Base-by-base conservation (phyloP, 2,329 filamentous ascomycete genomes). In the Calonectria multiphialidica region DNA sequence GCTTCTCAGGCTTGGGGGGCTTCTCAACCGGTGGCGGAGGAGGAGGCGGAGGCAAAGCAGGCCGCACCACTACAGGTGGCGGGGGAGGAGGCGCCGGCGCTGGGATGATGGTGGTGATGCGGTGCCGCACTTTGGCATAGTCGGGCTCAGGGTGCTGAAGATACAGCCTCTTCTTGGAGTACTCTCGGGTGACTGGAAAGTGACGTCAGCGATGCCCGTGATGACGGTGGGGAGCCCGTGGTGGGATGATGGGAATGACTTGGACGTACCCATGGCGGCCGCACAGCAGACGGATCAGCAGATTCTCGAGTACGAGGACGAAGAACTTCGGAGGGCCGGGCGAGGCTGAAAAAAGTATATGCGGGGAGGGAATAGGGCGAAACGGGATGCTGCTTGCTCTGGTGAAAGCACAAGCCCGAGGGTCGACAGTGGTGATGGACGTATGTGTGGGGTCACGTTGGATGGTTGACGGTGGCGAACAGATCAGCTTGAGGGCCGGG, bases 91-190 rank as follows among this genome's bases (percentile, higher is more conserved):
- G 79, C 33, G 82, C 81, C 15, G 80, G 70, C 0, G 81, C 80
- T 16, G 84, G 84, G 53, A 86, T 80, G 74, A 84, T 79, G 50
- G 81, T 83, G 8, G 85, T 86, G 78, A 85, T 76, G 71, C 81
- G 82, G 49, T 78, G 81, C 49, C 81, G 82, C 66, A 83, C 78
- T 55, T 81, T 79, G 72, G 81, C 77, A 68, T 83, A 79, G 75
- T 86, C 85, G 50, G 82, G 82, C 63, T 82, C 82, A 9, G 85
- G 84, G 49, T 83, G 83, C 47, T 82, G 79, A 47, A 87, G 82
- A 72, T 87, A 87, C 76, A 87, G 80, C 70, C 83, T 83, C 80
- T 85, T 86, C 79, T 86, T 87, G 73, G 76, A 72, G 71, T 81
- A 79, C 35, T 81, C 75, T 66, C 74, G 79, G 75, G 78, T 80